Conservation (phyloP, 257 asterid genomes). For the Pogostemon cablin region DNA sequence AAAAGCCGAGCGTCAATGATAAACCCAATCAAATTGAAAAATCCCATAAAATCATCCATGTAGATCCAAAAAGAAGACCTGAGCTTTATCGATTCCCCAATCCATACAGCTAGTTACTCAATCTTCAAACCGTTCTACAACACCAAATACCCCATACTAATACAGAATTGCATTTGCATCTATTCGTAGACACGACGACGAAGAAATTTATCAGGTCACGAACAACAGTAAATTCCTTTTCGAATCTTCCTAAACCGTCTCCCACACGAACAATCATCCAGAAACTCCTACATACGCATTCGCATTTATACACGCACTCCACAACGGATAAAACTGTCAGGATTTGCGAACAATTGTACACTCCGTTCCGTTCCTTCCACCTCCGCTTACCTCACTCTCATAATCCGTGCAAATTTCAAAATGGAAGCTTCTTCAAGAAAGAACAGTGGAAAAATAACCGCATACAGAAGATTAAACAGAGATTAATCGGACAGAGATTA, state of each 20-base stretch:
- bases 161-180: conserved; percentile 30
- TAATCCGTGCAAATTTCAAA: conserved; percentile 35
- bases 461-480: conserved; percentile 8
- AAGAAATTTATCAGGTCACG: background rate
- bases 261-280: conserved; percentile 16
- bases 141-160: conserved; percentile 4
- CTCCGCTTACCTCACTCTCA: conserved; percentile 20
- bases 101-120: conserved; percentile 11
- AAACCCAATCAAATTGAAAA: conserved; percentile 25
- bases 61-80: conserved; percentile 18
- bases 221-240: background rate
- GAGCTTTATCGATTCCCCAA: background rate
- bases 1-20: conserved; percentile 16
- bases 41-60: conserved; percentile 25
- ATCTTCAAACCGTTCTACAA: conserved; percentile 26
- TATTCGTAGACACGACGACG: background rate
- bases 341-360: background rate
- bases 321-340: background rate
- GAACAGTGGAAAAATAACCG: conserved; percentile 16
- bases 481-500: conserved; percentile 31
- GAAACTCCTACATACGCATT: conserved; percentile 29
- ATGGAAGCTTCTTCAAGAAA: conserved; percentile 37
- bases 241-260: background rate
- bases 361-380: conserved; percentile 6
- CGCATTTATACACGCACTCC: background rate